phyloP scores from a whole-genome alignment of 106 monocot genomes.

The Platanthera zijinensis region DNA sequence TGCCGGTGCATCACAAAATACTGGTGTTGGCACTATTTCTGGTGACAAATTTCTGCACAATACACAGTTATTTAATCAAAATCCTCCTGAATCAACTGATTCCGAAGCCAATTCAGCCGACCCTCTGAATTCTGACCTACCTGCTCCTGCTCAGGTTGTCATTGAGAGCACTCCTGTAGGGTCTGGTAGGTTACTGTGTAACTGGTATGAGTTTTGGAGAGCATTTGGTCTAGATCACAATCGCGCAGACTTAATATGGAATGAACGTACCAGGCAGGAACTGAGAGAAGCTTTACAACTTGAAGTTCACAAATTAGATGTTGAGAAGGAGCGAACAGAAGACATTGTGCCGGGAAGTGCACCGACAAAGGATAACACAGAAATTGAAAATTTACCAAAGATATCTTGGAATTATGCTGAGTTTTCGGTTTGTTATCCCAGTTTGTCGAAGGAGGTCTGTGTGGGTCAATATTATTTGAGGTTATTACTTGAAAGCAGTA shows the following conservation, averaged over 20 bases:
- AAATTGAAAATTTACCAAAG: conserved; percentile 46
- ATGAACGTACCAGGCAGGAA: conserved; percentile 95
- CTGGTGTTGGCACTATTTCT: conserved; percentile 17
- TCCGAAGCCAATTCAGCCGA: conserved; percentile 31
- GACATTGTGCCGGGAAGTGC: conserved; percentile 81
- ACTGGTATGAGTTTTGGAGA: conserved; percentile 96
- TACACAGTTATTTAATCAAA: conserved; percentile 17
- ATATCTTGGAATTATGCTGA: conserved; percentile 98
- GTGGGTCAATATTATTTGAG: conserved; percentile 98
- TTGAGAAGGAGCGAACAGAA: conserved; percentile 92
- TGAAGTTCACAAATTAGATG: conserved; percentile 97
- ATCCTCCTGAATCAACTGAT: conserved; percentile 21
- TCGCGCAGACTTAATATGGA: conserved; percentile 97
- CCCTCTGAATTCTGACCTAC: conserved; percentile 53
- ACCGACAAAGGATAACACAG: conserved; percentile 32
- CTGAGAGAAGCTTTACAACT: conserved; percentile 79
- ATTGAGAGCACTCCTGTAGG: conserved; percentile 89
- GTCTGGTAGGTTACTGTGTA: conserved; percentile 87
- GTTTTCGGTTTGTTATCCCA: conserved; percentile 80
- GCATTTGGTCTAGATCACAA: conserved; percentile 96
- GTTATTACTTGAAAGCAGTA: conserved; percentile 79
- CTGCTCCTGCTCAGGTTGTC: conserved; percentile 90
- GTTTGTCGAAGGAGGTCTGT: conserved; percentile 98
- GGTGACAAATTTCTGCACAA: conserved; percentile 24
- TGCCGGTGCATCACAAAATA: conserved; percentile 18